A percentile compares a stretch with the other conserved stretches of the same genome.
Evolutionary conservation across 805 yeast genomes (phyloP).

Genomic region (Monosporozyma siamensis): DNA sequence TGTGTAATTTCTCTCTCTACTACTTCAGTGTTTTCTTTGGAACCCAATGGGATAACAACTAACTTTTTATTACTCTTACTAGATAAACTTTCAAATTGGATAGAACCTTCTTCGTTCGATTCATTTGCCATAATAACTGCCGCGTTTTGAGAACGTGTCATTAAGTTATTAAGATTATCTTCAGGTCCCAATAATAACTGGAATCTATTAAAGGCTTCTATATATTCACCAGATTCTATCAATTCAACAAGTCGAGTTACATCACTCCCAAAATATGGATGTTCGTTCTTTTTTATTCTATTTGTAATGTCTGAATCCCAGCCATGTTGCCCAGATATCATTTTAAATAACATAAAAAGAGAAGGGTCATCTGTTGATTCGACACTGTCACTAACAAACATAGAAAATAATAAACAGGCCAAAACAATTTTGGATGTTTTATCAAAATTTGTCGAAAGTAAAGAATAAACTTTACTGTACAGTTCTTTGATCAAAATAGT

Average conservation of each 20-base stretch:
- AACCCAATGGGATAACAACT: constrained; percentile 58
- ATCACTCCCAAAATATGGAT: too few relatives aligned
- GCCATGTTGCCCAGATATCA: not conserved
- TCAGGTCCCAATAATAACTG: not conserved
- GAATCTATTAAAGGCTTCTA: not conserved
- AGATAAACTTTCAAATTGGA: constrained; percentile 41
- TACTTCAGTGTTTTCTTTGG: constrained; percentile 49
- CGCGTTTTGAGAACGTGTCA: not conserved
- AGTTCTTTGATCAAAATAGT: constrained; percentile 31
- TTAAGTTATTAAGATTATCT: not conserved
- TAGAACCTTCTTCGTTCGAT: constrained; percentile 59
- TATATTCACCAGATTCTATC: not conserved
- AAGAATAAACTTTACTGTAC: constrained; percentile 39
- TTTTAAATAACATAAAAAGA: not conserved
- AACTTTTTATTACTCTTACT: constrained; percentile 22
- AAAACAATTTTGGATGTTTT: constrained; percentile 38
- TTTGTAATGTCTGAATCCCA: too few relatives aligned
- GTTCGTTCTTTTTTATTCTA: not conserved
- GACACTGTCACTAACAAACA: constrained; percentile 9
- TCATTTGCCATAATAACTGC: constrained; percentile 46
- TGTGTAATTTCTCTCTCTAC: constrained; percentile 47
- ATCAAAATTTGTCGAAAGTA: constrained; percentile 39
- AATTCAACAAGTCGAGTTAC: not conserved
- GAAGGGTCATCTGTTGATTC: not conserved
- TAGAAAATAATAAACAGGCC: constrained; percentile 32